A percentile compares a stretch with the other conserved stretches of the same genome.
Evolutionary conservation across 2,329 filamentous ascomycete species (phyloP).

Genomic region (Calonectria pseudoturangicola): DNA sequence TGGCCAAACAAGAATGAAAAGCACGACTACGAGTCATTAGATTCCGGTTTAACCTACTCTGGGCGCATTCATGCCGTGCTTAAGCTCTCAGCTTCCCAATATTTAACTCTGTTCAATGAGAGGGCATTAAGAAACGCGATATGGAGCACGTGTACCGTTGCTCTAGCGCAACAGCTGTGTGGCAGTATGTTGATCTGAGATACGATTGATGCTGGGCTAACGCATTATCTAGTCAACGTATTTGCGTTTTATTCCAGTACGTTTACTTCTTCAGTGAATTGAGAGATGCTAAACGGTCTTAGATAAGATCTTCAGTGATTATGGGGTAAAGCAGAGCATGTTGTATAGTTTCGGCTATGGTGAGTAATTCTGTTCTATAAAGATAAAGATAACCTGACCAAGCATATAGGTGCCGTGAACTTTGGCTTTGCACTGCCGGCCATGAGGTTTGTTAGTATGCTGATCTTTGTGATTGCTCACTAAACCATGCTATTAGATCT

Average conservation of each 20-base stretch:
- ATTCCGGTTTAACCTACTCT: slow-evolving; percentile 2
- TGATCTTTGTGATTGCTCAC: neutral
- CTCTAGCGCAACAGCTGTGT: slow-evolving; percentile 56
- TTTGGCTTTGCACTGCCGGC: slow-evolving; percentile 63
- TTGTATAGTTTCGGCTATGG: slow-evolving; percentile 56
- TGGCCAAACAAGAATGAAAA: neutral
- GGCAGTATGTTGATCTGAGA: slow-evolving; percentile 43
- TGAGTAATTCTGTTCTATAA: slow-evolving; percentile 16
- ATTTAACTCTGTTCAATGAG: slow-evolving; percentile 42
- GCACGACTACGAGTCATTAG: neutral
- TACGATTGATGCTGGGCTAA: slow-evolving; percentile 48
- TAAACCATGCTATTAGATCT: slow-evolving; percentile 43
- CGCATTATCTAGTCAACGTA: slow-evolving; percentile 47
- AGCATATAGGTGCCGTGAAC: slow-evolving; percentile 56
- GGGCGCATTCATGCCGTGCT: slow-evolving; percentile 1
- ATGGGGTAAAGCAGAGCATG: slow-evolving; percentile 46
- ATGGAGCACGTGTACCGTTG: slow-evolving; percentile 53
- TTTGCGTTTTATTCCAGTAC: slow-evolving; percentile 67
- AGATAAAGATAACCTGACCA: neutral
- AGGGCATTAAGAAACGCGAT: slow-evolving; percentile 46
- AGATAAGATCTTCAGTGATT: slow-evolving; percentile 46
- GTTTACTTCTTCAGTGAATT: neutral
- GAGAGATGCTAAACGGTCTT: neutral
- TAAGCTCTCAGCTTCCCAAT: slow-evolving; percentile 45
- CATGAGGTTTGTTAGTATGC: slow-evolving; percentile 44